Evolutionary conservation across 306 rosid genomes (phyloP).

Genomic region (Acacia crassicarpa): DNA sequence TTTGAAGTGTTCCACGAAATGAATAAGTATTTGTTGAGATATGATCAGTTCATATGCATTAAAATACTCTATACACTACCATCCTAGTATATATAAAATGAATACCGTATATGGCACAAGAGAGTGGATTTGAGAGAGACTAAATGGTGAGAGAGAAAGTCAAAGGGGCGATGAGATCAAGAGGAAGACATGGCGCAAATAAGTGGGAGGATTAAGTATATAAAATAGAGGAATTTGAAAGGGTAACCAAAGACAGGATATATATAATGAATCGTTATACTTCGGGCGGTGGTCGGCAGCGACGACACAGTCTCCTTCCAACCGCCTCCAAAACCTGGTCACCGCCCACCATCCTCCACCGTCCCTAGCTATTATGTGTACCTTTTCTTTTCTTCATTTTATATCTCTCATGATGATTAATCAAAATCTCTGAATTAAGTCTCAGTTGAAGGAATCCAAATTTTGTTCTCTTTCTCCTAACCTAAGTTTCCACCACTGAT

Average conservation of each 20-base stretch:
- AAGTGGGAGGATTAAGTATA: too few species aligned
- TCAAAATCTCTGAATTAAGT: too few species aligned
- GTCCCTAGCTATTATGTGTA: background rate
- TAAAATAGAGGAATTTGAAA: background rate
- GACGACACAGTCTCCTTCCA: background rate
- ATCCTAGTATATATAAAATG: too few species aligned
- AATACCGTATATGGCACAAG: too few species aligned
- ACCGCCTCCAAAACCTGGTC: background rate
- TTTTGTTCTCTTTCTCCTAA: too few species aligned
- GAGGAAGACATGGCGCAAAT: background rate
- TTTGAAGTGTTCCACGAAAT: background rate
- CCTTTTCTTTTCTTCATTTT: background rate
- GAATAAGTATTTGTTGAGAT: background rate
- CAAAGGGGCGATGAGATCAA: background rate
- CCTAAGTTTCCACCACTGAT: too few species aligned
- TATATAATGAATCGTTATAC: too few species aligned
- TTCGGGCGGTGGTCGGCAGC: background rate
- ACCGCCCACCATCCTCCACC: background rate
- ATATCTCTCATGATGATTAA: too few species aligned
- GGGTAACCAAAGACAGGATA: background rate
- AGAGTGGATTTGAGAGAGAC: background rate
- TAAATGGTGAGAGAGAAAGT: background rate
- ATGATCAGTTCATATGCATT: background rate
- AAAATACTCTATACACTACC: background rate
- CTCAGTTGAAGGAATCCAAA: too few species aligned